Evolutionary conservation across 768 basidiomycete genomes (phyloP).

Genomic region (Boletus sensibilis): DNA sequence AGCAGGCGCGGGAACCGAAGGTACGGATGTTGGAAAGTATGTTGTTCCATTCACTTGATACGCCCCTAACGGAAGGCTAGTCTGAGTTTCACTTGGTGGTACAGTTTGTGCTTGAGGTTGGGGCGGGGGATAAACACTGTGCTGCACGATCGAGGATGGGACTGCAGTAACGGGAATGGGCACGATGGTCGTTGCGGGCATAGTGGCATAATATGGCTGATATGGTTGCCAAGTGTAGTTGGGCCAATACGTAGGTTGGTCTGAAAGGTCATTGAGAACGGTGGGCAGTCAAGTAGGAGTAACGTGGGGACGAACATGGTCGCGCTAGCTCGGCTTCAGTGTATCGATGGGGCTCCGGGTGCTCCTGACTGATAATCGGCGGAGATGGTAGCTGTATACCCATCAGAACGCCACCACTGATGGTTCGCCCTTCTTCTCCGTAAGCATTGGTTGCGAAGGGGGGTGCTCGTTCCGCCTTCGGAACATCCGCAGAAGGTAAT

Average conservation of each 20-base stretch:
- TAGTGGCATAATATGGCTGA: conserved; percentile 32
- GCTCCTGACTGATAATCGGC: background rate
- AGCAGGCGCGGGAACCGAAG: background rate
- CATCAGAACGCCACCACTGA: conserved; percentile 28
- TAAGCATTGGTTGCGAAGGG: conserved; percentile 5
- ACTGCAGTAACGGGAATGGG: background rate
- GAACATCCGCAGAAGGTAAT: conserved; percentile 21
- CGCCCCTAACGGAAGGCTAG: conserved; percentile 13
- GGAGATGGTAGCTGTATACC: conserved; percentile 13
- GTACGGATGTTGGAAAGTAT: conserved; percentile 21
- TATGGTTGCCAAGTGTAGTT: conserved; percentile 12
- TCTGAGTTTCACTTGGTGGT: background rate
- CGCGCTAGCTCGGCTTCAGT: conserved; percentile 32
- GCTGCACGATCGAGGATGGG: conserved; percentile 1
- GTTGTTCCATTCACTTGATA: conserved; percentile 32
- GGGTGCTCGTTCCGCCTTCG: conserved; percentile 4
- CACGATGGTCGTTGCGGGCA: conserved; percentile 15
- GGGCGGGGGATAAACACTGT: background rate
- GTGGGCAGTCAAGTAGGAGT: background rate
- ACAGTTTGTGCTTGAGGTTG: background rate
- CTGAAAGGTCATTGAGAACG: conserved; percentile 6
- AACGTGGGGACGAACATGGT: conserved; percentile 31
- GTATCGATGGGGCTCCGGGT: conserved; percentile 26
- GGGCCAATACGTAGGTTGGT: conserved; percentile 18
- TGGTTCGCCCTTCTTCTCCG: conserved; percentile 19